Evolutionary conservation across 306 rosid species (phyloP).

Genomic region (Vigna mungo): DNA sequence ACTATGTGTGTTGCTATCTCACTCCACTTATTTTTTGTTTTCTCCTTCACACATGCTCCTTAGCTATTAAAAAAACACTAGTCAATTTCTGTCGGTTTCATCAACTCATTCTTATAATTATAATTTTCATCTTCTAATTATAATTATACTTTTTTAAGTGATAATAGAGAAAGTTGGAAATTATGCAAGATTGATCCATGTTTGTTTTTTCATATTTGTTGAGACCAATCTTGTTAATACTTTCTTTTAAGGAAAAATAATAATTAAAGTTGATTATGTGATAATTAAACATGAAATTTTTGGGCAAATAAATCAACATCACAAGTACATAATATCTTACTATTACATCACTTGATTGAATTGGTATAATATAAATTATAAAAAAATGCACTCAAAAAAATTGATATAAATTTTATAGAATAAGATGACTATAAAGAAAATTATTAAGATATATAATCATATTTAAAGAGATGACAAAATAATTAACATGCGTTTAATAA

Average conservation of each 20-base stretch:
- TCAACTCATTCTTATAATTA: constrained; percentile 19
- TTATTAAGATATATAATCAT: not conserved
- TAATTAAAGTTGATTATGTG: too few relatives aligned
- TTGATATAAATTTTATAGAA: not conserved
- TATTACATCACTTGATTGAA: too few relatives aligned
- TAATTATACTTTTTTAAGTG: not conserved
- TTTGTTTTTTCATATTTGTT: too few relatives aligned
- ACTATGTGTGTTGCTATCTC: constrained; percentile 9
- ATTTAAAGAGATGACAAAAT: not conserved
- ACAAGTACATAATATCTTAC: too few relatives aligned
- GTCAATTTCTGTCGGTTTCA: constrained; percentile 47
- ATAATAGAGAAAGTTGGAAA: not conserved
- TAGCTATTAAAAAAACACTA: constrained; percentile 16
- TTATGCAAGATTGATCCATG: not conserved
- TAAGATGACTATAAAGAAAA: not conserved
- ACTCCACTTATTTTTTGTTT: constrained; percentile 26
- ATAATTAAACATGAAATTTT: too few relatives aligned
- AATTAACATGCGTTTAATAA: not conserved
- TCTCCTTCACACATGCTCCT: constrained; percentile 25
- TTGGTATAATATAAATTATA: too few relatives aligned
- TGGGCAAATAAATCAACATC: too few relatives aligned
- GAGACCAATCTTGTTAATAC: too few relatives aligned
- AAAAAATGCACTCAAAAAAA: not conserved
- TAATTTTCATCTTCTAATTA: not conserved
- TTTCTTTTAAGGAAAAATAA: too few relatives aligned